Base-by-base conservation (phyloP, 2,329 filamentous ascomycete species). In the Epichloe amarillans region DNA sequence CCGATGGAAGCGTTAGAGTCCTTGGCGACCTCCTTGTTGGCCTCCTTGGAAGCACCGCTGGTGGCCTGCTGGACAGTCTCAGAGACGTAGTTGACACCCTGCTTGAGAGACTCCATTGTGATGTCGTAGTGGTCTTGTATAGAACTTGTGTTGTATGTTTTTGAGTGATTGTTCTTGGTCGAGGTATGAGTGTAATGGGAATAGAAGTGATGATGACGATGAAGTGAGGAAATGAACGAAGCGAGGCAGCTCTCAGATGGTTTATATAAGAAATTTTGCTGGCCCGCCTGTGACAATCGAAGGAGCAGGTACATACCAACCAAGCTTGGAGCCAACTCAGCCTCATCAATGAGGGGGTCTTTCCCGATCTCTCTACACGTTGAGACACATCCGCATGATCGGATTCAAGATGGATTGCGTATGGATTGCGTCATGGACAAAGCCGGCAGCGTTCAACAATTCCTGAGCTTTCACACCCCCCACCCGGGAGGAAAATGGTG, bases 1-100 rank as follows among this genome's bases (percentile, higher is more conserved):
- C 68, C 63, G 52, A 80, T 5, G 58, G 58, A 56, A 54, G 72
- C 72, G 62, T 81, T 69, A 65, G 58, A 65, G 64, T 80, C 78
- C 75, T 84, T 84, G 66, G 81, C 82, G 57, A 80, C 74, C 57
- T 75, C 64, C 77, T 85, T 84, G 77, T 85, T 84, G 71, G 72
- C 71, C 71, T 84, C 80, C 78, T 85, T 84, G 70, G 73, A 78
- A 54, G 76, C 70, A 57, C 75, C 72, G 54, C 71, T 70, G 55
- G 72, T 63, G 54, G 71, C 71, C 64, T 81, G 70, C 72, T 83
- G 74, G 64, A 80, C 67, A 61, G 72, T 70, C 74, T 84, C 81
- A 55, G 73, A 66, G 66, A 82, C 78, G 76, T 78, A 81, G 76
- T 83, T 83, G 70, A 71, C 79, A 62, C 75, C 76, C 70, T 83